Conservation (phyloP, 2,329 filamentous ascomycete genomes). For the Diatrype stigma region DNA sequence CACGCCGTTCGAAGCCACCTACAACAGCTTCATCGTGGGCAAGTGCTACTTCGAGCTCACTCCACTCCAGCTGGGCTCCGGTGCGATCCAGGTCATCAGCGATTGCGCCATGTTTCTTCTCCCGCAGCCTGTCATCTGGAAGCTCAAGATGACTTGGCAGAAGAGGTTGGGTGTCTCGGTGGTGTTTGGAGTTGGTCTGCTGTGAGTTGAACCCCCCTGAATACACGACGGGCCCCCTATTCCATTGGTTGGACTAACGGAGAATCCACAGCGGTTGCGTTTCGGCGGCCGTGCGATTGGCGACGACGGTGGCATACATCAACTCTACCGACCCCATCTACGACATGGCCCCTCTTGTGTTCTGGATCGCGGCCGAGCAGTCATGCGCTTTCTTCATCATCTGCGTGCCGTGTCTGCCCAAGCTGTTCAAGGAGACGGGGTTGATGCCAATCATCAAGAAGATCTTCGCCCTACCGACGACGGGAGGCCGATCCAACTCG, state of each 20-base stretch:
- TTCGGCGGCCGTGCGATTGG: conserved; percentile 35
- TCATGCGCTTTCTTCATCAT: conserved; percentile 41
- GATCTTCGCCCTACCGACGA: not conserved
- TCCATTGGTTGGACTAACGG: not conserved
- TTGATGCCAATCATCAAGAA: conserved; percentile 16
- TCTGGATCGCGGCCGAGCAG: conserved; percentile 42
- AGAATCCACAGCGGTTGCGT: conserved; percentile 32
- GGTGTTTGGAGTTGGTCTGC: conserved; percentile 27
- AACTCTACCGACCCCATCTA: conserved; percentile 30
- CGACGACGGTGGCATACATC: conserved; percentile 28
- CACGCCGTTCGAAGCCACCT: conserved; percentile 20
- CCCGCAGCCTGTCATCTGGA: conserved; percentile 28
- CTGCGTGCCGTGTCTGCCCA: conserved; percentile 35
- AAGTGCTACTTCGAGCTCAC: conserved; percentile 15
- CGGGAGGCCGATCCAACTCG: conserved; percentile 4
- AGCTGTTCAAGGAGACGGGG: conserved; percentile 26
- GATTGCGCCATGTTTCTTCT: conserved; percentile 27
- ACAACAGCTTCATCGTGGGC: conserved; percentile 19
- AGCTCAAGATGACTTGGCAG: conserved; percentile 24
- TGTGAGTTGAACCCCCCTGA: conserved; percentile 15
- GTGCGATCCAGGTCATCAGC: conserved; percentile 19
- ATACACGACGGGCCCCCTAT: not conserved
- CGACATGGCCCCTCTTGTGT: conserved; percentile 33
- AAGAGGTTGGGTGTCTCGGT: conserved; percentile 28
- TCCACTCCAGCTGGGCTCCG: conserved; percentile 15